Conservation (phyloP, 805 yeast species). For the Ogataea allantospora region DNA sequence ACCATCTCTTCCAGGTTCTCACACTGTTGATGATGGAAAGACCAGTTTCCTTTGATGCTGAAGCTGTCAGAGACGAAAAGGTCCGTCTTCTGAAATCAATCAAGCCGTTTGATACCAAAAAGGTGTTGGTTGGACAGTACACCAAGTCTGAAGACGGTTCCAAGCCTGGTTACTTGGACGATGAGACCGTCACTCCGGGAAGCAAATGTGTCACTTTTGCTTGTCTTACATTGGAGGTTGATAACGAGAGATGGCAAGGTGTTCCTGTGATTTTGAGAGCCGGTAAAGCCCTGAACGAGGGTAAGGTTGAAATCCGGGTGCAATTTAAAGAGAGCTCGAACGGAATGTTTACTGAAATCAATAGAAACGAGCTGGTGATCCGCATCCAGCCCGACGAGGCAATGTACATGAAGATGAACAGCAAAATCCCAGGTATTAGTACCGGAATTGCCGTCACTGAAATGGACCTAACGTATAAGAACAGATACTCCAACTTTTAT, state of each 20-base stretch:
- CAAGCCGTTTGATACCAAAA: constrained; percentile 59
- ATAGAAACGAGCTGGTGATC: constrained; percentile 90
- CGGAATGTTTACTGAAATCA: constrained; percentile 78
- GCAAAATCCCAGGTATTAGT: constrained; percentile 90
- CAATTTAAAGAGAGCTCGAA: constrained; percentile 85
- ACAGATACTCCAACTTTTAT: constrained; percentile 82
- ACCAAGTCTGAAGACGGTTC: constrained; percentile 78
- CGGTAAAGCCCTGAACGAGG: constrained; percentile 94
- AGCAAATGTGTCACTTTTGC: constrained; percentile 93
- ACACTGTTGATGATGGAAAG: constrained; percentile 94
- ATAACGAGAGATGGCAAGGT: constrained; percentile 97
- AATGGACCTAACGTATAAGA: constrained; percentile 81
- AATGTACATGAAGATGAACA: constrained; percentile 86
- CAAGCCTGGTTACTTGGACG: constrained; percentile 90
- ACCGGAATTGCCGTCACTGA: constrained; percentile 83
- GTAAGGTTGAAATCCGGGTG: constrained; percentile 91
- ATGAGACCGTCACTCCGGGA: constrained; percentile 76
- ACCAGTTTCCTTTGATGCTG: constrained; percentile 88
- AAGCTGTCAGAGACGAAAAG: constrained; percentile 93
- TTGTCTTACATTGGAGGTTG: constrained; percentile 72
- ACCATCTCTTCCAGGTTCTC: constrained; percentile 89
- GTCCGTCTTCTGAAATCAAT: constrained; percentile 87
- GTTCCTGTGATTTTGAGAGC: constrained; percentile 95
- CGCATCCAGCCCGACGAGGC: constrained; percentile 96
- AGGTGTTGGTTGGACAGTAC: constrained; percentile 87